A percentile compares a stretch with the other conserved stretches of the same genome.
These are phyloP conservation scores for Lipomyces yamanashiensis DNA, from an alignment of 805 yeast genomes.

Conservation along the genomic window DNA sequence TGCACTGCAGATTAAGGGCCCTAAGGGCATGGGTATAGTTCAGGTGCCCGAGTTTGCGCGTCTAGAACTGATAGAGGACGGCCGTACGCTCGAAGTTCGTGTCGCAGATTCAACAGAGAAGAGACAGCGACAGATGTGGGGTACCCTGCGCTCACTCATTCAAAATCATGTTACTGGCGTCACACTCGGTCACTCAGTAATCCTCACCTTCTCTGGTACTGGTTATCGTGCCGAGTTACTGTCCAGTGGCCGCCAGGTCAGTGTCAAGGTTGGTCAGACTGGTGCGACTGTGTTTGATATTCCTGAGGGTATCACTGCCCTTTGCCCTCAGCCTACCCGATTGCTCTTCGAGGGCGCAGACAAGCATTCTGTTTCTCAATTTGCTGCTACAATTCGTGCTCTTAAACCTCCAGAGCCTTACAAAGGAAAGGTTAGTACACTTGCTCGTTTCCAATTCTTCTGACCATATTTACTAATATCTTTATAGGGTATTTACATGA, in stretches of 20 bases:
- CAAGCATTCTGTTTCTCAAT: constrained; percentile 82
- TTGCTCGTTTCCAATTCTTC: not conserved
- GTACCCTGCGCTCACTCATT: constrained; percentile 80
- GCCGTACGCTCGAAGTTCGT: constrained; percentile 53
- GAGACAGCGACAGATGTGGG: constrained; percentile 91
- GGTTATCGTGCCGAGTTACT: constrained; percentile 85
- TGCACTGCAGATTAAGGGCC: constrained; percentile 71
- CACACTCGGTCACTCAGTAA: constrained; percentile 88
- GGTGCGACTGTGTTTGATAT: constrained; percentile 74
- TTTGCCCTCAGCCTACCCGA: constrained; percentile 84
- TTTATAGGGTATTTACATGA: constrained; percentile 76
- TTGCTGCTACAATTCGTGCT: constrained; percentile 85
- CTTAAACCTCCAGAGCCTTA: constrained; percentile 97
- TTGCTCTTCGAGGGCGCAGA: constrained; percentile 83
- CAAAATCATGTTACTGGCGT: constrained; percentile 85
- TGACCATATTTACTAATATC: not conserved
- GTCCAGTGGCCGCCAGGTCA: constrained; percentile 60
- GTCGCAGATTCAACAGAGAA: constrained; percentile 63
- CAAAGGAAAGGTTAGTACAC: constrained; percentile 70
- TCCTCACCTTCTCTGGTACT: constrained; percentile 89
- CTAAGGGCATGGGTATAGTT: constrained; percentile 68
- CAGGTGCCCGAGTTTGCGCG: constrained; percentile 57
- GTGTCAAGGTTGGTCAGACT: constrained; percentile 87
- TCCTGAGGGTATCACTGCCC: constrained; percentile 76
- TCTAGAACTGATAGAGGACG: constrained; percentile 57